Percentiles rank a stretch among this genome's conserved stretches.
Conservation (phyloP, 768 basidiomycete species). For the Aureoboletus auriporus region DNA sequence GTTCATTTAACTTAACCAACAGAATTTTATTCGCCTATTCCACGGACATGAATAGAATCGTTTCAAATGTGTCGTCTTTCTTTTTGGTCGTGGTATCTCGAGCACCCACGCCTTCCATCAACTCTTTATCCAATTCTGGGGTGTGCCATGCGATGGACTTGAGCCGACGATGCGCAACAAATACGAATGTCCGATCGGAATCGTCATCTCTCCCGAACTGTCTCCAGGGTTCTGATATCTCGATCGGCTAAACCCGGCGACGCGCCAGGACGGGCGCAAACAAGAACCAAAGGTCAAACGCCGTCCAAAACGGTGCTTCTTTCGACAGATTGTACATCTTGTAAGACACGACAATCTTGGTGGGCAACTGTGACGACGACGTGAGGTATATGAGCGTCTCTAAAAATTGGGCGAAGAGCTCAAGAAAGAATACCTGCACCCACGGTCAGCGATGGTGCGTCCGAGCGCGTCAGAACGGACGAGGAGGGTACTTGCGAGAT, state of each 20-base stretch:
- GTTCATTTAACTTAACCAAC: no score
- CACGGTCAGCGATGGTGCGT: neutral
- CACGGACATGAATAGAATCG: constrained; percentile 46
- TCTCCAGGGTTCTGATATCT: constrained; percentile 28
- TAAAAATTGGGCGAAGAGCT: constrained; percentile 73
- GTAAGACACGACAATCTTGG: constrained; percentile 65
- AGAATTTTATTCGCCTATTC: constrained; percentile 6
- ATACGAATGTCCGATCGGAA: constrained; percentile 49
- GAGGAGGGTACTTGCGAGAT: constrained; percentile 54
- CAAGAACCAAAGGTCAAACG: constrained; percentile 76
- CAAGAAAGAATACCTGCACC: constrained; percentile 77
- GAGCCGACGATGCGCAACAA: constrained; percentile 53
- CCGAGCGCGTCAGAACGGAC: neutral
- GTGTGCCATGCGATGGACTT: constrained; percentile 57
- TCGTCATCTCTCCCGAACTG: constrained; percentile 40
- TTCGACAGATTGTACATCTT: constrained; percentile 69
- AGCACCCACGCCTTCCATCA: constrained; percentile 58
- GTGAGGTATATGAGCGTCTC: constrained; percentile 72
- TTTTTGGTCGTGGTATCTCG: constrained; percentile 40
- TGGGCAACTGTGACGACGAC: constrained; percentile 30
- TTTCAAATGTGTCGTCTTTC: constrained; percentile 69
- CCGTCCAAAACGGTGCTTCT: constrained; percentile 74
- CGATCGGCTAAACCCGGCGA: neutral
- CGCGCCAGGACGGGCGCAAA: constrained; percentile 52
- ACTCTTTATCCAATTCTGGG: constrained; percentile 47